Evolutionary conservation across 2,329 filamentous ascomycete species (phyloP).

Genomic region (Pseudocercospora fuligena): DNA sequence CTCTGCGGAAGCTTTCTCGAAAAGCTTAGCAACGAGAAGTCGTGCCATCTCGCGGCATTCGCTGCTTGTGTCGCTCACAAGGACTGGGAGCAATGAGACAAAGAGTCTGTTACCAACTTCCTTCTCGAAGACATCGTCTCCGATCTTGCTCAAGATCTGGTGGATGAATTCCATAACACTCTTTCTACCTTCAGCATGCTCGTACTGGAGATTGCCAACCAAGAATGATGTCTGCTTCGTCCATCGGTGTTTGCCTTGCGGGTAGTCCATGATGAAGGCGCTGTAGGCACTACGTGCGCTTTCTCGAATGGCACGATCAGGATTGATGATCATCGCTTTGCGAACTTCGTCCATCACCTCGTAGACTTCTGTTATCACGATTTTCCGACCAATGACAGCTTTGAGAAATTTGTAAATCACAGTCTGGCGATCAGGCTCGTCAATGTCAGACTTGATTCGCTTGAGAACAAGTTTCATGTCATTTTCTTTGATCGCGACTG

Average conservation of each 20-base stretch:
- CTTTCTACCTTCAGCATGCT: slow-evolving; percentile 83
- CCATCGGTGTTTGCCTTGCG: slow-evolving; percentile 87
- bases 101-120: slow-evolving; percentile 83
- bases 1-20: slow-evolving; percentile 76
- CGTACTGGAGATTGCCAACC: slow-evolving; percentile 87
- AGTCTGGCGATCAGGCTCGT: slow-evolving; percentile 89
- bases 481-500: slow-evolving; percentile 76
- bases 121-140: slow-evolving; percentile 74
- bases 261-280: slow-evolving; percentile 93
- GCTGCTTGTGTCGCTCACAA: slow-evolving; percentile 85
- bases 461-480: slow-evolving; percentile 82
- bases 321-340: slow-evolving; percentile 93
- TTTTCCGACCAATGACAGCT: slow-evolving; percentile 80
- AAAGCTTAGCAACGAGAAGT: slow-evolving; percentile 78
- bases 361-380: slow-evolving; percentile 87
- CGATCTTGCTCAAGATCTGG: slow-evolving; percentile 82
- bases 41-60: slow-evolving; percentile 84
- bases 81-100: slow-evolving; percentile 79
- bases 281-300: slow-evolving; percentile 88
- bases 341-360: slow-evolving; percentile 89
- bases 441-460: slow-evolving; percentile 84
- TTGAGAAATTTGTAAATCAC: slow-evolving; percentile 94
- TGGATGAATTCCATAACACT: slow-evolving; percentile 94
- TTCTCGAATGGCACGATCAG: slow-evolving; percentile 85
- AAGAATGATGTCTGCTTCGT: slow-evolving; percentile 87